These are phyloP conservation scores for Zygnema cylindricum DNA, from an alignment of 139 green algal genomes.

Conservation along the genomic window DNA sequence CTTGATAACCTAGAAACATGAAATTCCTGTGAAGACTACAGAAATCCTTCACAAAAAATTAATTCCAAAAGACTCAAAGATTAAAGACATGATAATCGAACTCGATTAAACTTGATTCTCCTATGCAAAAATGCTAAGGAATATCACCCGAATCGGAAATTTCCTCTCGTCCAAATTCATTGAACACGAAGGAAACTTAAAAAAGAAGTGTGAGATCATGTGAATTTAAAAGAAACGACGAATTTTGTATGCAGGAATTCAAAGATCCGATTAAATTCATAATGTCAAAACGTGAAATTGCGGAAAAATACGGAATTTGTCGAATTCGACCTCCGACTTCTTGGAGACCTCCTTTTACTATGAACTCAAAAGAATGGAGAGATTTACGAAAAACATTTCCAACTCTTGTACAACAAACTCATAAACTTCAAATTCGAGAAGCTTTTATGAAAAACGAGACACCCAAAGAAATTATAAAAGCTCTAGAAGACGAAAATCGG, in stretches of 20 bases:
- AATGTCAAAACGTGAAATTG: not conserved
- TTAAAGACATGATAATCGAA: too few relatives aligned
- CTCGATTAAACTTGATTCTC: too few relatives aligned
- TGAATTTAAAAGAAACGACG: not conserved
- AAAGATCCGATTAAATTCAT: conserved; percentile 29
- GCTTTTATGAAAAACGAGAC: not conserved
- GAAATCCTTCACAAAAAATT: too few relatives aligned
- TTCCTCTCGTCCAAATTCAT: not conserved
- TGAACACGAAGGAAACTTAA: not conserved
- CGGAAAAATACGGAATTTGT: conserved; percentile 27
- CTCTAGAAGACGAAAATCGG: not conserved
- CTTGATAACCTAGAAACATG: too few relatives aligned
- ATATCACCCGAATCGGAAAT: not conserved
- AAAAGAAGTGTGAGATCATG: not conserved
- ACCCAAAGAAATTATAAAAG: too few relatives aligned
- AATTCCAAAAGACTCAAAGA: too few relatives aligned
- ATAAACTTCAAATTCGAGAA: conserved; percentile 10
- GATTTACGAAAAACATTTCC: not conserved
- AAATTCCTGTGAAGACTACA: too few relatives aligned
- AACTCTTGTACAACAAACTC: conserved; percentile 16
- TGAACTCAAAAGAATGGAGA: not conserved
- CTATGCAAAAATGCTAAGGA: not conserved
- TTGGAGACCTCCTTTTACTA: conserved; percentile 8
- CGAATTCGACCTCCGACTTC: conserved; percentile 2
- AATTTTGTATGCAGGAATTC: conserved; percentile 12